phyloP scores from a whole-genome alignment of 2,329 filamentous ascomycete genomes.

The Scopulariopsis brevicaulis region DNA sequence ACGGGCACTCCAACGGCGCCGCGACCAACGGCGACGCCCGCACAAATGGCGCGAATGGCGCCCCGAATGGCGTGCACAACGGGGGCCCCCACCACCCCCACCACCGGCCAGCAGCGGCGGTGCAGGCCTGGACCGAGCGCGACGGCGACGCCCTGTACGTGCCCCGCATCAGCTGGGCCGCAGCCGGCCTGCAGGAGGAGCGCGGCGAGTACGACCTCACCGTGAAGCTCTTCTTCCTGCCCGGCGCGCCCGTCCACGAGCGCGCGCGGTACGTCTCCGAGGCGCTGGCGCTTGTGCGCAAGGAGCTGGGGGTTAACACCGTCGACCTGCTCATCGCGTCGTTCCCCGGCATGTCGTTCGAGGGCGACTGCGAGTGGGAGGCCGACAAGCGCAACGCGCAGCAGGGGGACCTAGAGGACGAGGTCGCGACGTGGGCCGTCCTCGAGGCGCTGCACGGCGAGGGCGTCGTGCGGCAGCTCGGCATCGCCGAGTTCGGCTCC shows the following conservation, averaged over 20 bases:
- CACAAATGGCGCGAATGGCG: conserved; percentile 3
- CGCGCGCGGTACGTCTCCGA: conserved; percentile 63
- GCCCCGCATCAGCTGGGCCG: conserved; percentile 63
- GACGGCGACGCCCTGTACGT: conserved; percentile 56
- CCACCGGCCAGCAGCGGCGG: conserved; percentile 18
- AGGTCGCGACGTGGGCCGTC: conserved; percentile 56
- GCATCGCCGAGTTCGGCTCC: conserved; percentile 84
- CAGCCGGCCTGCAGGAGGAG: conserved; percentile 68
- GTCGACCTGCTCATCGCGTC: conserved; percentile 87
- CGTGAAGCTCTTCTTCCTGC: conserved; percentile 88
- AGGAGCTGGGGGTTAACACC: conserved; percentile 62
- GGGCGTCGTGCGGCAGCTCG: conserved; percentile 64
- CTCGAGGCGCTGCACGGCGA: conserved; percentile 63
- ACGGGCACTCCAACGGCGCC: conserved; percentile 19
- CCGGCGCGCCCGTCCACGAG: conserved; percentile 50
- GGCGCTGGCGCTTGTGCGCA: conserved; percentile 68
- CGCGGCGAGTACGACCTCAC: conserved; percentile 84
- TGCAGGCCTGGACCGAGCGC: conserved; percentile 55
- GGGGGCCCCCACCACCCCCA: conserved; percentile 14
- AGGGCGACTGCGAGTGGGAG: conserved; percentile 79
- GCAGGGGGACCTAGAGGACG: conserved; percentile 56
- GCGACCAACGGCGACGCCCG: conserved; percentile 15
- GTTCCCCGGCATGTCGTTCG: conserved; percentile 87
- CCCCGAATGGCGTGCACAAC: conserved; percentile 6
- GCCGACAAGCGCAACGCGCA: conserved; percentile 49